Percentiles rank a stretch among this genome's conserved stretches.
These are phyloP conservation scores for Mallotus japonicus DNA, from an alignment of 441 rosid species.

Conservation along the genomic window DNA sequence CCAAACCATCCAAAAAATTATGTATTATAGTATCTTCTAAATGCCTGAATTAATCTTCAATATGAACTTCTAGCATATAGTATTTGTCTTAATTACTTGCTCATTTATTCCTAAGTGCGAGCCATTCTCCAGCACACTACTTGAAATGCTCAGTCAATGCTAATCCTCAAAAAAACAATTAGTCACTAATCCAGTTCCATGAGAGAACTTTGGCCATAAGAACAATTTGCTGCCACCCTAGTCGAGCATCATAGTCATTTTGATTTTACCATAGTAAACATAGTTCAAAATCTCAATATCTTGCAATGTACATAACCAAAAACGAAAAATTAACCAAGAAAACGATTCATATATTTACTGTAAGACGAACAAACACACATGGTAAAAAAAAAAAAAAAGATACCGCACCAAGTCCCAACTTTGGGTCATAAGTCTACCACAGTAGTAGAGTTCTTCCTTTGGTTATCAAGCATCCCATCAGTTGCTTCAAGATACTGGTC, in stretches of 20 bases:
- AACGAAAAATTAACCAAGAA: not conserved
- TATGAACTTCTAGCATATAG: not conserved
- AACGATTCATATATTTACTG: not conserved
- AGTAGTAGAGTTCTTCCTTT: slow-evolving; percentile 29
- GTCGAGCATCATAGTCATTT: not conserved
- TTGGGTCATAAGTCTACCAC: not conserved
- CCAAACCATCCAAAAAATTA: not conserved
- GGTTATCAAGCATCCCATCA: slow-evolving; percentile 25
- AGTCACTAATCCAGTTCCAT: not conserved
- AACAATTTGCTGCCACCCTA: not conserved
- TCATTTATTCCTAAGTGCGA: not conserved
- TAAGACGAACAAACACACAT: not conserved
- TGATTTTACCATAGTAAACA: not conserved
- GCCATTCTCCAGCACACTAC: not conserved
- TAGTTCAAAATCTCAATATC: not conserved
- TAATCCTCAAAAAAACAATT: not conserved
- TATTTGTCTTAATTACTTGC: not conserved
- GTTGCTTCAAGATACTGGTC: slow-evolving; percentile 61
- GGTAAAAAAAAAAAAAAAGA: not conserved
- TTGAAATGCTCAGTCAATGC: not conserved
- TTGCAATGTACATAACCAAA: not conserved
- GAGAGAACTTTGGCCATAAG: not conserved
- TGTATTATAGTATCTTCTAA: not conserved
- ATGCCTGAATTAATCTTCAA: not conserved
- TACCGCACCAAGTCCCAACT: not conserved